phyloP scores from a whole-genome alignment of 805 yeast genomes.

The Ogataea trehaloabstinens region DNA sequence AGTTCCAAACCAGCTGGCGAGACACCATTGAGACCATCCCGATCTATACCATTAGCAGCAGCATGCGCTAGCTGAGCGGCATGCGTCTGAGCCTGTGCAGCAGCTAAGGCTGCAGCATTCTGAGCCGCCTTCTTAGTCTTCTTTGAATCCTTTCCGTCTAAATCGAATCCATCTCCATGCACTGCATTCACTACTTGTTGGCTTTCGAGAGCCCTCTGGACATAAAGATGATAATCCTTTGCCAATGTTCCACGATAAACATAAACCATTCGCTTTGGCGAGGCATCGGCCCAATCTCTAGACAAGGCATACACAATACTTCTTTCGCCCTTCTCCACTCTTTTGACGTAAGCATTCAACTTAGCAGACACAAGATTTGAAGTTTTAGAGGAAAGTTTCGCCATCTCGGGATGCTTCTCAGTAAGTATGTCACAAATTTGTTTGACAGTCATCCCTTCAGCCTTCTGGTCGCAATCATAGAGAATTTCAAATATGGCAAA shows the following conservation, averaged over 20 bases:
- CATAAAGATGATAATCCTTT: constrained; percentile 72
- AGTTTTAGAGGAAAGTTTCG: constrained; percentile 73
- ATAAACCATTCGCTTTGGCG: constrained; percentile 86
- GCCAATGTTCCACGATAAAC: constrained; percentile 78
- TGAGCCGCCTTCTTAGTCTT: constrained; percentile 17
- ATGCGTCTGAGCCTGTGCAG: constrained; percentile 15
- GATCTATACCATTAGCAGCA: constrained; percentile 11
- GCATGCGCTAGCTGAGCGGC: constrained; percentile 14
- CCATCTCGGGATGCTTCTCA: constrained; percentile 81
- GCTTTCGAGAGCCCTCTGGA: constrained; percentile 58
- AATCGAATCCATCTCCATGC: constrained; percentile 10
- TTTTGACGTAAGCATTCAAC: constrained; percentile 78
- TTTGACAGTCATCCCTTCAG: constrained; percentile 85
- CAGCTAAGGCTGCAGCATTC: constrained; percentile 14
- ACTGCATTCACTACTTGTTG: constrained; percentile 37
- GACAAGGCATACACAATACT: constrained; percentile 70
- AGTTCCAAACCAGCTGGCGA: constrained; percentile 30
- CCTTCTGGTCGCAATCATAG: constrained; percentile 64
- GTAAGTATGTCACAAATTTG: constrained; percentile 76
- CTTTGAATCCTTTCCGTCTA: constrained; percentile 16
- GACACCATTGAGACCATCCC: constrained; percentile 17
- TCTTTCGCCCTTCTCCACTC: constrained; percentile 81
- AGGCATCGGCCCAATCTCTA: constrained; percentile 89
- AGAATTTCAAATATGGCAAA: constrained; percentile 72
- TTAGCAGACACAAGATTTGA: constrained; percentile 81